Percentiles rank a stretch among this genome's conserved stretches.
Conservation (phyloP, 2,329 filamentous ascomycete genomes). For the Didymella pinodella region DNA sequence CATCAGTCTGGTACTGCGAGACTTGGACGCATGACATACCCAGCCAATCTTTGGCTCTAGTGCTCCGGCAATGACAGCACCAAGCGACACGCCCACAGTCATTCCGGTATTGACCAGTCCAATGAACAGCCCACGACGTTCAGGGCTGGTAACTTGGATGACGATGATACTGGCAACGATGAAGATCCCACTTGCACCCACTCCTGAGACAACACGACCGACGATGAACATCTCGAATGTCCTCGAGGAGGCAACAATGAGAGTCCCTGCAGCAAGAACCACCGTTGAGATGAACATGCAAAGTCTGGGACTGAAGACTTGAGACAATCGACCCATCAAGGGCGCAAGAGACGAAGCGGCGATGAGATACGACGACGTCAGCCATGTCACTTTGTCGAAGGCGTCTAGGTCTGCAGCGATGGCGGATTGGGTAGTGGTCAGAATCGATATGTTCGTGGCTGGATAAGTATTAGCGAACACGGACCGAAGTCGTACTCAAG, state of each 20-base stretch:
- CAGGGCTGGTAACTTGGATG: slow-evolving; percentile 74
- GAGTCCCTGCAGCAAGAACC: slow-evolving; percentile 67
- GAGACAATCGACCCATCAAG: slow-evolving; percentile 73
- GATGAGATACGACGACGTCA: slow-evolving; percentile 76
- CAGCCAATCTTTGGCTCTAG: slow-evolving; percentile 72
- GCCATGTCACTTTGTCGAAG: slow-evolving; percentile 79
- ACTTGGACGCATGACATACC: slow-evolving; percentile 58
- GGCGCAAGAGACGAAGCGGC: slow-evolving; percentile 67
- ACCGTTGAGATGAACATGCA: slow-evolving; percentile 70
- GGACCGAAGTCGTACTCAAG: neutral
- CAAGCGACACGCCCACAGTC: slow-evolving; percentile 74
- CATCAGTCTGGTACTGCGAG: slow-evolving; percentile 9
- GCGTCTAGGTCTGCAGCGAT: slow-evolving; percentile 79
- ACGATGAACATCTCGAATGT: slow-evolving; percentile 70
- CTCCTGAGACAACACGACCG: slow-evolving; percentile 72
- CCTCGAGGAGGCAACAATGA: slow-evolving; percentile 69
- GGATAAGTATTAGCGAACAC: slow-evolving; percentile 28
- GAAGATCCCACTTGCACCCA: slow-evolving; percentile 75
- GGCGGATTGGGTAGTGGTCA: slow-evolving; percentile 80
- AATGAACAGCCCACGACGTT: slow-evolving; percentile 74
- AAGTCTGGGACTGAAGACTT: slow-evolving; percentile 73
- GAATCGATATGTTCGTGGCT: slow-evolving; percentile 77
- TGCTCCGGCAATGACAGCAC: slow-evolving; percentile 74
- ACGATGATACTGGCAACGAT: slow-evolving; percentile 77
- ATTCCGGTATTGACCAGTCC: slow-evolving; percentile 77